Evolutionary conservation across 2,329 filamentous ascomycete species (phyloP), one percentile per base, ranked within the genome.

Genomic region (Knoxdaviesia proteae): DNA sequence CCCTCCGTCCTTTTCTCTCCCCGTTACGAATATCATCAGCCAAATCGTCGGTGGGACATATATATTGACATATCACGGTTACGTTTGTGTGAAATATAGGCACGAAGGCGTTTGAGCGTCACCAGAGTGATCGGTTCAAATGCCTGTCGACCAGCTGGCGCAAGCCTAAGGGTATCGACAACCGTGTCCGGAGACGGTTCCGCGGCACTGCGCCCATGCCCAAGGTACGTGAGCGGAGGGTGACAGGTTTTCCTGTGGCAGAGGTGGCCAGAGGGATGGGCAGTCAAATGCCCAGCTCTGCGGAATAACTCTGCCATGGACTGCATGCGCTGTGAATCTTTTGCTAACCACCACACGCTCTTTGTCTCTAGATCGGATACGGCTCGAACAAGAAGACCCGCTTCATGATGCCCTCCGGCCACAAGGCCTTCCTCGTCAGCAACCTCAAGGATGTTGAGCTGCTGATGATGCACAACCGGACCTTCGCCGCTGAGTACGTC

Each of bases 161-260:
- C 71, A 98, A 96, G 77, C 90, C 90, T 56, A 98, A 98, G 84
- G 90, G 90, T 84, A 98, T 98, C 68, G 90, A 98, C 72, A 93
- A 87, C 74, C 74, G 83, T 60, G 88, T 98, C 63, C 83, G 90
- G 64, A 79, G 90, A 75, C 84, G 90, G 56, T 98, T 98, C 77
- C 86, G 84, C 70, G 84, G 90, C 61, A 84, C 83, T 70, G 80
- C 81, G 67, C 77, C 78, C 61, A 96, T 98, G 88, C 90, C 90
- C 69, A 93, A 86, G 74, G 88, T 94, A 87, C 63, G 84, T 77
- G 47, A 44, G 30, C 41, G 36, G 33, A 44, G 49, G 39, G 50
- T 29, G 39, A 37, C 36, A 6, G 1, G 41, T 6, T 6, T 5
- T 35, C 10, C 42, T 44, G 32, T 40, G 35, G n/a, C 36, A 38